Evolutionary conservation across 805 yeast genomes (phyloP), one percentile per base, ranked within the genome.

Genomic region (Isabelozyma rhagii): DNA sequence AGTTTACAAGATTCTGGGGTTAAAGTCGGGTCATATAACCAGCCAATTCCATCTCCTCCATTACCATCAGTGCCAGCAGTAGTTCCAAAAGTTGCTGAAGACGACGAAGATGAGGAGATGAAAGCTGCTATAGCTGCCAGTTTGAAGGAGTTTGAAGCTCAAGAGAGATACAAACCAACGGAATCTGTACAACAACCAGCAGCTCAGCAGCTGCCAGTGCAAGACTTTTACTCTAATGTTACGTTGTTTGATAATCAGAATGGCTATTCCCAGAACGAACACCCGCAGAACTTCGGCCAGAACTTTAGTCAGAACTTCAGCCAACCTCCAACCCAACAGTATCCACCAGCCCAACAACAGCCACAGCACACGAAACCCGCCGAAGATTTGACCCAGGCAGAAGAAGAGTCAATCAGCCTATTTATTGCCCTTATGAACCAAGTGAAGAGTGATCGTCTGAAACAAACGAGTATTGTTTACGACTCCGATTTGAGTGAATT

Each of bases 71-170:
- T 45, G 34, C 13, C 55, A 47, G 40, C 55, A 51, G 38, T 46
- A 6, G 41, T 51, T 5, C 51, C 57, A 3, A 44, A 51, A 4
- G 10, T 4, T 14, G 41, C 18, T 15, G 62, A 53, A 2, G 71
- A 66, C 13, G 88, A 82, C 2, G 96, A 91, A 60, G 79, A 74
- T 43, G 93, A 86, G 39, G 97, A 90, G 38, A 80, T 93, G 83
- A 88, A 84, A 63, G 96, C 94, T 0, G 99, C 98, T 0, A 93
- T 94, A 50, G 96, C 87, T 13, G 97, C 97, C 0, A 89, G 97
- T 66, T 74, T 94, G 53, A 78, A 77, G 47, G 97, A 92, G 51
- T 76, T 87, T 62, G 81, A 86, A 55, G 31, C 42, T 9, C 52
- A 47, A 47, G 41, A 49, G 29, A 48, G 45, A 44, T 43, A 17